Percentiles rank a stretch among this genome's conserved stretches.
These are phyloP conservation scores for Torulaspora franciscae DNA, from an alignment of 805 yeast genomes.

Conservation along the genomic window DNA sequence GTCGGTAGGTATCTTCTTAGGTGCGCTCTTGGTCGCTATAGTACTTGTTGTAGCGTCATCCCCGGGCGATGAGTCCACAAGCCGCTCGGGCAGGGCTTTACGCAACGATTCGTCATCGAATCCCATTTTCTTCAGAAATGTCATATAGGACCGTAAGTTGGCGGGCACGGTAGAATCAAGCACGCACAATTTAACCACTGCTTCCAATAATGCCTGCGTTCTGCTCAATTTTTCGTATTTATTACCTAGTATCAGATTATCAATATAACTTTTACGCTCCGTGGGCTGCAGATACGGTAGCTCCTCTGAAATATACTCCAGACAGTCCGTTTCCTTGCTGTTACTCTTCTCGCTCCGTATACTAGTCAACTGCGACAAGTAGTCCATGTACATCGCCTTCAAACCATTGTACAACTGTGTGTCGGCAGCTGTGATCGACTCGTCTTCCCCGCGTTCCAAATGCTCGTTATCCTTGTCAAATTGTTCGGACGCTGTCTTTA, in stretches of 20 bases:
- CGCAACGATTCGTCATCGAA: constrained; percentile 17
- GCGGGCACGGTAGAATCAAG: constrained; percentile 25
- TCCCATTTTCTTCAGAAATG: constrained; percentile 22
- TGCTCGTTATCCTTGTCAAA: constrained; percentile 31
- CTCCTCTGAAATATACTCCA: constrained; percentile 23
- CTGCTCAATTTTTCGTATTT: constrained; percentile 11
- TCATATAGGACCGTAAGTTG: constrained; percentile 25
- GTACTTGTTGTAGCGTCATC: neutral
- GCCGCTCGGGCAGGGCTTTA: constrained; percentile 9
- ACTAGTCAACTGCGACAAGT: constrained; percentile 23
- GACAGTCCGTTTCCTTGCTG: constrained; percentile 12
- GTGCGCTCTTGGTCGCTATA: neutral
- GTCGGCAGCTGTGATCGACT: constrained; percentile 27
- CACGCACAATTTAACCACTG: constrained; percentile 23
- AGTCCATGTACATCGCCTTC: constrained; percentile 32
- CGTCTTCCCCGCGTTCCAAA: constrained; percentile 19
- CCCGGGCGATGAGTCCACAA: neutral
- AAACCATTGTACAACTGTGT: constrained; percentile 29
- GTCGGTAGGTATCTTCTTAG: constrained; percentile 4
- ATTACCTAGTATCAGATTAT: constrained; percentile 18
- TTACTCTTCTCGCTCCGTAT: constrained; percentile 17
- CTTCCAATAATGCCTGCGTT: constrained; percentile 14
- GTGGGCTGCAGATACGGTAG: constrained; percentile 24
- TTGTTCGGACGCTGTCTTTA: constrained; percentile 22
- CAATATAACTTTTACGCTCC: constrained; percentile 29